Evolutionary conservation across 2,329 filamentous ascomycete genomes (phyloP).

Genomic region (Pestalotiopsis sp.): DNA sequence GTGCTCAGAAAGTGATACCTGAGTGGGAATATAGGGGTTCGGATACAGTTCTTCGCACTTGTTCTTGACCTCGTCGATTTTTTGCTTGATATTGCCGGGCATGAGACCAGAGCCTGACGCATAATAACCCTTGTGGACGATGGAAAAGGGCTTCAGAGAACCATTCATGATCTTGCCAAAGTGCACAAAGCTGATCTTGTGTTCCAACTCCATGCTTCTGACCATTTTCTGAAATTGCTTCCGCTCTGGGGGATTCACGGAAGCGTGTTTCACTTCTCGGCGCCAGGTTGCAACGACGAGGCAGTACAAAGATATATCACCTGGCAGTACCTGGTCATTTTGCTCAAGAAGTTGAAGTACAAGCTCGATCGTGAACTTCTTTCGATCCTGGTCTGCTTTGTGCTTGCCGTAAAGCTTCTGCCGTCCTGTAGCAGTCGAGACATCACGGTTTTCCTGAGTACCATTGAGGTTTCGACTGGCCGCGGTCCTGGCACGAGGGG

Average conservation of each 20-base stretch:
- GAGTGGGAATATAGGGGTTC: conserved; percentile 13
- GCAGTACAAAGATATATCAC: conserved; percentile 52
- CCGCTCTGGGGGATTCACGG: conserved; percentile 38
- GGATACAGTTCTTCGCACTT: conserved; percentile 15
- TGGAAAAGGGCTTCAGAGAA: conserved; percentile 6
- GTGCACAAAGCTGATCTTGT: conserved; percentile 7
- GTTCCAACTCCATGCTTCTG: conserved; percentile 25
- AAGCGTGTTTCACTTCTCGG: conserved; percentile 35
- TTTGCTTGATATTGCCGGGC: neutral
- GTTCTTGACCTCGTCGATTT: conserved; percentile 10
- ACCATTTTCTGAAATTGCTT: conserved; percentile 26
- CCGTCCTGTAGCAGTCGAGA: neutral
- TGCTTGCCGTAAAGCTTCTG: conserved; percentile 1
- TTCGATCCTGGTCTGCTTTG: neutral
- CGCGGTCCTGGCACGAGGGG: neutral
- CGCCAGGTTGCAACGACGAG: conserved; percentile 49
- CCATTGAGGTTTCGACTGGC: neutral
- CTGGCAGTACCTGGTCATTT: conserved; percentile 52
- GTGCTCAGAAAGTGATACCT: neutral
- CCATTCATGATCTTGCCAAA: conserved; percentile 6
- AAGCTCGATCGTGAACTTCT: conserved; percentile 6
- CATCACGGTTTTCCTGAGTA: neutral
- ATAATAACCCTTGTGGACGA: conserved; percentile 2
- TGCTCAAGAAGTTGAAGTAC: conserved; percentile 35
- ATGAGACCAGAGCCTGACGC: neutral